Base-by-base conservation (phyloP, 2,329 filamentous ascomycete genomes). In the Metarhizium rileyi region DNA sequence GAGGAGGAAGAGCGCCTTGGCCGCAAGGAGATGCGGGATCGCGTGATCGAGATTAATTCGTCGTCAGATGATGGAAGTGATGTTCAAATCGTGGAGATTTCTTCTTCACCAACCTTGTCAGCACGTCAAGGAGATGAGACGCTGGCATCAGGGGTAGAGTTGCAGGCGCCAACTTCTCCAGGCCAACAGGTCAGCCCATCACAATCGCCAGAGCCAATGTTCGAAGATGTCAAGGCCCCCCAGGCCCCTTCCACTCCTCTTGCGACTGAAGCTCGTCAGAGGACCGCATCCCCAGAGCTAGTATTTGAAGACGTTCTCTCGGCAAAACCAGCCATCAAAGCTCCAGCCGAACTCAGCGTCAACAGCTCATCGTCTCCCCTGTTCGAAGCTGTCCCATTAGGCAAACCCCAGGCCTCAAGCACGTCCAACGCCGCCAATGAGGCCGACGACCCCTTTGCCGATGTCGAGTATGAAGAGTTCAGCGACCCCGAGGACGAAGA, bases 401-500 rank as follows among this genome's bases (percentile, higher is more conserved):
- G 14, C 5, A 14, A n/a, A 2, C 20, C 22, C 4, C 38, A 20
- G 16, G 38, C 12, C 10, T 25, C 38, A 5, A 25, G 12, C 38
- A 14, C 38, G 5, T 20, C 38, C 22, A 23, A 42, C 6, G n/a
- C 38, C n/a, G 26, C 41, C 12, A 42, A 27, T 7, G 64, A 68
- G 28, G 67, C 71, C 16, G 69, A 73, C 36, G 66, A 71, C 7
- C 58, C 69, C 1, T 70, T 70, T 27, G 73, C 72, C 14, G 73
- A 77, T 16, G 81, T 87, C 36, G 86, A 90, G 18, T 83, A 87
- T 54, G 80, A 83, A 46, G 80, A 84, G 20, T 83, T 85, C 58
- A 93, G 87, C 30, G 91, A 97, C 55, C 86, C 89, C 0, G 93
- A 95, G 66, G 91, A 97, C 54, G 90, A 90, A 62, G 90, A 95